A percentile compares a stretch with the other conserved stretches of the same genome.
These are phyloP conservation scores for Xylariaceae sp. DNA, from an alignment of 2,329 filamentous ascomycete species.

Conservation along the genomic window DNA sequence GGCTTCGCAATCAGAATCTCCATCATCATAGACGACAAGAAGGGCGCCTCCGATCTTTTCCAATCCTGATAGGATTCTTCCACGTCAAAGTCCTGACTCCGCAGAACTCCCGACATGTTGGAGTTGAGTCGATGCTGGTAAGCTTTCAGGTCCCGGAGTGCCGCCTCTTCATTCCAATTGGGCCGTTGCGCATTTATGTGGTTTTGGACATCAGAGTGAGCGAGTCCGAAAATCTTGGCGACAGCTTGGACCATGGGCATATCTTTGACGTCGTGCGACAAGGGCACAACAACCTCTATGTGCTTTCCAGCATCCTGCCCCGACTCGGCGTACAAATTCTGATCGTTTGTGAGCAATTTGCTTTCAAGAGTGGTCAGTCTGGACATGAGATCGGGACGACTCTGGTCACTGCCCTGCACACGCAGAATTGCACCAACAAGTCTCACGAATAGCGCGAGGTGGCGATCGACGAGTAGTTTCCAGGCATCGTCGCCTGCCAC, in stretches of 20 bases:
- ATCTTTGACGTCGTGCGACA: conserved; percentile 91
- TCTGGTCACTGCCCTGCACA: conserved; percentile 79
- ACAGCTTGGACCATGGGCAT: conserved; percentile 92
- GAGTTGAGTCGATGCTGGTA: conserved; percentile 88
- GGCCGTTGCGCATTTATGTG: conserved; percentile 81
- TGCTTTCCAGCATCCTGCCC: conserved; percentile 59
- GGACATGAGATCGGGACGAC: conserved; percentile 77
- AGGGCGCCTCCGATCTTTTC: conserved; percentile 84
- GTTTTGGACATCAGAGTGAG: conserved; percentile 73
- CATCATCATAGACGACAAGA: conserved; percentile 89
- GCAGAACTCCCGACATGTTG: conserved; percentile 71
- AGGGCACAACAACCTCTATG: conserved; percentile 75
- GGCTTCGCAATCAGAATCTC: conserved; percentile 84
- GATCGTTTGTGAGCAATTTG: conserved; percentile 90
- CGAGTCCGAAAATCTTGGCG: conserved; percentile 78
- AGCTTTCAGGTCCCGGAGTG: conserved; percentile 83
- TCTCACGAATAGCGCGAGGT: conserved; percentile 90
- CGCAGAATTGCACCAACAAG: conserved; percentile 76
- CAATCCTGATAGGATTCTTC: conserved; percentile 85
- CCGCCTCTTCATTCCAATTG: conserved; percentile 87
- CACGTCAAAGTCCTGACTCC: conserved; percentile 81
- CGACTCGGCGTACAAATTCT: conserved; percentile 70
- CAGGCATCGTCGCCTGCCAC: conserved; percentile 76
- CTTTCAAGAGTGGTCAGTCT: conserved; percentile 80
- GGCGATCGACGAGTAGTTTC: conserved; percentile 88